These are phyloP conservation scores for Gossypium davidsonii DNA, from an alignment of 441 rosid genomes.

Conservation along the genomic window DNA sequence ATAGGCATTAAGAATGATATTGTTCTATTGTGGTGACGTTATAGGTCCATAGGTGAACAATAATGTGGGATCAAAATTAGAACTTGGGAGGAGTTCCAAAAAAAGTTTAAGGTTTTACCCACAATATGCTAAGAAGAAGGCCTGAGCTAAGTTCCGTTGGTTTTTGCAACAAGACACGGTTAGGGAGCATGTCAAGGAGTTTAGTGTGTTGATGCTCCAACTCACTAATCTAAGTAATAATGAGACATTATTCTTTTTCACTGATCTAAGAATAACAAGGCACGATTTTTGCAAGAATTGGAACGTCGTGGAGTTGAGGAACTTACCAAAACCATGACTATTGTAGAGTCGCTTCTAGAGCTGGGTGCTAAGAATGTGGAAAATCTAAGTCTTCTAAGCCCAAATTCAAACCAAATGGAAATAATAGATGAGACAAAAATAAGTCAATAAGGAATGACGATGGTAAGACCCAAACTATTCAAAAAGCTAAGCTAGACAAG, in stretches of 20 bases:
- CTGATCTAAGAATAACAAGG: too few relatives aligned
- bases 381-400: neutral
- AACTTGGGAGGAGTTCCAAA: neutral
- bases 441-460: neutral
- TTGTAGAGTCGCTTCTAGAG: neutral
- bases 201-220: neutral
- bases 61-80: neutral
- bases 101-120: neutral
- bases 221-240: neutral
- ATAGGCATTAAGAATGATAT: neutral
- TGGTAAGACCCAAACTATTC: neutral
- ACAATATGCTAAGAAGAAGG: neutral
- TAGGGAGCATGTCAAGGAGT: neutral
- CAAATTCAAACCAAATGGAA: neutral
- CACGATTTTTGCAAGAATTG: too few relatives aligned
- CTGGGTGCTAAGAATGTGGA: neutral
- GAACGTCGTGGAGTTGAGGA: neutral
- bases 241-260: too few relatives aligned
- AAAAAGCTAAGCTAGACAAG: neutral
- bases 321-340: neutral
- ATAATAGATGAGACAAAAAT: neutral
- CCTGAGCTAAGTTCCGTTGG: neutral
- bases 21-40: neutral
- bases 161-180: neutral
- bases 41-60: neutral